Conservation (phyloP, 805 yeast species). For the Kodamaea hsintzibuensis region DNA sequence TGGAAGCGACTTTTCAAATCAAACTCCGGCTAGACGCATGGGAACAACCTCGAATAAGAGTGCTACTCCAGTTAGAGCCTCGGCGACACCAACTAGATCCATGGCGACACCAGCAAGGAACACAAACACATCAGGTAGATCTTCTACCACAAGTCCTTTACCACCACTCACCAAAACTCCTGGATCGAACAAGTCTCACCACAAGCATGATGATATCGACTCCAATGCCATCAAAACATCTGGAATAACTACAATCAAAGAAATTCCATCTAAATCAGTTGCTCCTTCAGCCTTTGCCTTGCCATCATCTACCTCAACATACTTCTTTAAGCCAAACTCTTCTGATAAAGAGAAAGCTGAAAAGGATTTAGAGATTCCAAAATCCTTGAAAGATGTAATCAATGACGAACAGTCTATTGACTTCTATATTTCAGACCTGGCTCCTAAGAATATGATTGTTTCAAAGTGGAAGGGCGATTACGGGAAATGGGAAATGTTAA, state of each 20-base stretch:
- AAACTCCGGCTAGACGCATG: background rate
- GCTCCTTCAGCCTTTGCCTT: slow-evolving; percentile 39
- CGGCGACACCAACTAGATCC: slow-evolving; percentile 3
- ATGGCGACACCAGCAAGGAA: background rate
- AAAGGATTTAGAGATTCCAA: slow-evolving; percentile 32
- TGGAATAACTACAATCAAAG: background rate
- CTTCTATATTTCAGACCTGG: slow-evolving; percentile 34
- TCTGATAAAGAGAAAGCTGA: slow-evolving; percentile 15
- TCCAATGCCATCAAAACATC: background rate
- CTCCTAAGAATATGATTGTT: slow-evolving; percentile 38
- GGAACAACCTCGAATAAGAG: background rate
- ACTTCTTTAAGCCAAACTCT: slow-evolving; percentile 34
- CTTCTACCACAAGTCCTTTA: slow-evolving; percentile 1
- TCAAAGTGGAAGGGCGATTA: slow-evolving; percentile 43
- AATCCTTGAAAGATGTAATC: slow-evolving; percentile 35
- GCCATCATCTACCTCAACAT: slow-evolving; percentile 43
- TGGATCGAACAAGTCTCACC: slow-evolving; percentile 4
- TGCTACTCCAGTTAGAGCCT: background rate
- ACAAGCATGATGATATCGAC: slow-evolving; percentile 6
- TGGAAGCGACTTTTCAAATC: background rate
- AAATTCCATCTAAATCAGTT: background rate
- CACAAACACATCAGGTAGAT: background rate
- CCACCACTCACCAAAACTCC: slow-evolving; percentile 4
- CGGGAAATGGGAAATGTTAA: slow-evolving; percentile 48
- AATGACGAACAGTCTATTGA: slow-evolving; percentile 40